These are phyloP conservation scores for Knufia petricola DNA, from an alignment of 2,329 filamentous ascomycete species.

Conservation along the genomic window DNA sequence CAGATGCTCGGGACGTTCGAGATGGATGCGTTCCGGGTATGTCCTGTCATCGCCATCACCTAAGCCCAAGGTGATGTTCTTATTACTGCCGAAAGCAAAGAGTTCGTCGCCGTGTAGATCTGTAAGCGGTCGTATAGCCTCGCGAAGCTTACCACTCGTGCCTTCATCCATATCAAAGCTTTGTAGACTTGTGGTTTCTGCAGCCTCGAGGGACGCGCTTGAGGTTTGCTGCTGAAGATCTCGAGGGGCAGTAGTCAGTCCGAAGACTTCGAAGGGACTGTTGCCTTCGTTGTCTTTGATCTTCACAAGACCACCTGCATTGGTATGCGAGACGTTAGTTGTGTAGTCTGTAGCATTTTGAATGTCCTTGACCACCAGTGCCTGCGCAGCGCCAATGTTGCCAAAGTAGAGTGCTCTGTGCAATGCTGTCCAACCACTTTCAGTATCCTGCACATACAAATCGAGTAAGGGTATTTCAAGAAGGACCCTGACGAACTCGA, in stretches of 20 bases:
- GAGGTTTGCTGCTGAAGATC: slow-evolving; percentile 40
- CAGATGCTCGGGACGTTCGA: slow-evolving; percentile 69
- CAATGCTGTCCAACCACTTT: slow-evolving; percentile 92
- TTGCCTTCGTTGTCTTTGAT: slow-evolving; percentile 93
- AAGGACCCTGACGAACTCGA: slow-evolving; percentile 67
- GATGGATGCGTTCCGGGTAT: slow-evolving; percentile 71
- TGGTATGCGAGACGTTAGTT: slow-evolving; percentile 46
- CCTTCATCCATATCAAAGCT: slow-evolving; percentile 22
- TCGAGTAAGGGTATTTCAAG: slow-evolving; percentile 76
- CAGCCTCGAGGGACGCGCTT: slow-evolving; percentile 13
- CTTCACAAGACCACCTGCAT: slow-evolving; percentile 69
- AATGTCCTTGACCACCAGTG: slow-evolving; percentile 69
- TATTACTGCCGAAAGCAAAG: slow-evolving; percentile 92
- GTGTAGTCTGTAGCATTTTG: slow-evolving; percentile 55
- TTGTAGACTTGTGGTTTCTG: slow-evolving; percentile 14
- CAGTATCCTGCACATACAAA: slow-evolving; percentile 73
- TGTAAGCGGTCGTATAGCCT: slow-evolving; percentile 38
- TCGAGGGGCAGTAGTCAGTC: slow-evolving; percentile 73
- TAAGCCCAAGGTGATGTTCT: slow-evolving; percentile 83
- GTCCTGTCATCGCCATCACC: slow-evolving; percentile 95
- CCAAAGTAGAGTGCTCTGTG: slow-evolving; percentile 85
- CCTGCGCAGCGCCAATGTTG: slow-evolving; percentile 74
- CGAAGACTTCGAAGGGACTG: slow-evolving; percentile 88
- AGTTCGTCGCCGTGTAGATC: slow-evolving; percentile 65
- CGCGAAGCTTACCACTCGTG: slow-evolving; percentile 14